A percentile compares a stretch with the other conserved stretches of the same genome.
phyloP scores from a whole-genome alignment of 2,329 filamentous ascomycete genomes.

The Beauveria brongniartii region DNA sequence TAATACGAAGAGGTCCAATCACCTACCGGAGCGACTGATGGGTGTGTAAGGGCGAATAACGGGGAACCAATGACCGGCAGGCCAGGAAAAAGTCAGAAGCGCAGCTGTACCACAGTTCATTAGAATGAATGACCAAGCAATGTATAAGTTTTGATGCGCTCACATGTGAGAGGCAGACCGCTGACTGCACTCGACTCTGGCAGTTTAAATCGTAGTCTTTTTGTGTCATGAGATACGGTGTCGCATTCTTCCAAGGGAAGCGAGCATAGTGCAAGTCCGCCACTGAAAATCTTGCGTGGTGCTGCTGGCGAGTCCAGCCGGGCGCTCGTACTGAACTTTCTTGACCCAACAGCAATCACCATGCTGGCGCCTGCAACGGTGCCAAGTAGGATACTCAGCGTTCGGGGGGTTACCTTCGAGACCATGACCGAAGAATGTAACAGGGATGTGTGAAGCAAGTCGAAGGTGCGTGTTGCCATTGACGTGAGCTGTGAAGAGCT shows the following conservation, averaged over 20 bases:
- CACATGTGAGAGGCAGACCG: not conserved
- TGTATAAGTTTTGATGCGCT: too few relatives aligned
- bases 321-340: not conserved
- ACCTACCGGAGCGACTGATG: not conserved
- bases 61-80: not conserved
- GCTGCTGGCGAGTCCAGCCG: not conserved
- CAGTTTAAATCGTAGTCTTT: not conserved
- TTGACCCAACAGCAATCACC: not conserved
- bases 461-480: not conserved
- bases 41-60: not conserved
- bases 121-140: not conserved
- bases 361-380: not conserved
- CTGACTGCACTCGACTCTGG: not conserved
- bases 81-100: not conserved
- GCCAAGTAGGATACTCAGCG: not conserved
- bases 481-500: not conserved
- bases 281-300: constrained; percentile 16
- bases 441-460: not conserved
- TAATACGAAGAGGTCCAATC: too few relatives aligned
- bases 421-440: not conserved
- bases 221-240: not conserved
- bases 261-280: not conserved
- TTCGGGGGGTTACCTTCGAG: not conserved
- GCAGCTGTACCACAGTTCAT: not conserved
- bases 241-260: not conserved